Base-by-base conservation (phyloP, 208 protist species). In the Angomonas ambiguus region DNA sequence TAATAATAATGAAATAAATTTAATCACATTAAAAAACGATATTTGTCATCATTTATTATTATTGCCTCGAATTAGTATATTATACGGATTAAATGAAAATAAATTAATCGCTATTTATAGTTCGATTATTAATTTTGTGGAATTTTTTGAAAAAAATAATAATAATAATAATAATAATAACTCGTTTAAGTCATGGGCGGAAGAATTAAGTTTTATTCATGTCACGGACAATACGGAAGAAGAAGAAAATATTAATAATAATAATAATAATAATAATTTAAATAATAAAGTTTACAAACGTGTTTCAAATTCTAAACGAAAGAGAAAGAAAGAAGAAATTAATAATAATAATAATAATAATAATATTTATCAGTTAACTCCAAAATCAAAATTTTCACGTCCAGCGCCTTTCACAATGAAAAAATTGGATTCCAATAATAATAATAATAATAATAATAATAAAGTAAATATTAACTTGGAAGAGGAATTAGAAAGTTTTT, bases 391-490 rank as follows among this genome's bases (percentile, higher is more conserved):
- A 56, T 56, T 56, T 56, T 5, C 49, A 8, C 5, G n/a, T 28
- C 24, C 13, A 56, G n/a, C 24, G 13, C 25, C 49, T 24, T 27
- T 56, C 25, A 28, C 49, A 56, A 56, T 22, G n/a, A 56, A 18
- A 8, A 56, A 56, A 11, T 48, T 48, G 41, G 18, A 48, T 48
- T 11, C 41, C 11, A 48, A 11, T 48, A 48, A 48, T 48, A 56
- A 56, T 20, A 56, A 56, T 56, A 56, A 56, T 56, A 56, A 56
- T 56, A 56, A 56, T 56, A 56, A 56, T 56, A 56, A 22, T 22
- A 20, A 56, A 30, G 13, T 22, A 24, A 24, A 56, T 48, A n/a
- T n/a, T n/a, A n/a, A n/a, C n/a, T n/a, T n/a, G 38, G 38, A 45
- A 8, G 38, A 45, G 8, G 38, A 16, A n/a, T 45, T 45, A 16